Evolutionary conservation across 2,329 filamentous ascomycete species (phyloP).

Genomic region (Trichoderma atrobrunneum): DNA sequence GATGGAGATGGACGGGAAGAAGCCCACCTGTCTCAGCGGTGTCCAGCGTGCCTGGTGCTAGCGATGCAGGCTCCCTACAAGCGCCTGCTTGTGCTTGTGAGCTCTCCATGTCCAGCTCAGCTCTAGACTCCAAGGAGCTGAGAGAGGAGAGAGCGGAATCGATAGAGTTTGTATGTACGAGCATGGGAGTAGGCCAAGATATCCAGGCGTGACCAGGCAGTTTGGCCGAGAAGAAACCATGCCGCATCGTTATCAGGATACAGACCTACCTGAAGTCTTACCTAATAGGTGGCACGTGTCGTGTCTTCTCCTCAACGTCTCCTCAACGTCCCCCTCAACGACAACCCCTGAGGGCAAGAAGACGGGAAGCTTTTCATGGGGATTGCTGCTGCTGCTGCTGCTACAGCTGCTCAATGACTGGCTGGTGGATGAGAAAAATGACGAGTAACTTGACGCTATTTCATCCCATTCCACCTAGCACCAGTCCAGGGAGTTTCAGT

Average conservation of each 20-base stretch:
- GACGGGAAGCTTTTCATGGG: not conserved
- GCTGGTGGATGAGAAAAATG: not conserved
- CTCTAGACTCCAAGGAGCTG: not conserved
- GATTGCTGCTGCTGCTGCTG: not conserved
- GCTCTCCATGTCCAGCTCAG: not conserved
- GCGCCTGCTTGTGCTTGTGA: not conserved
- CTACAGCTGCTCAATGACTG: not conserved
- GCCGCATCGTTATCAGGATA: not conserved
- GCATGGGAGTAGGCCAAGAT: not conserved
- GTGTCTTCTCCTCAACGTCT: not conserved
- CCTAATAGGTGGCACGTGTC: conserved; percentile 10
- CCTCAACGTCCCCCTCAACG: not conserved
- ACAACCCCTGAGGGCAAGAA: not conserved
- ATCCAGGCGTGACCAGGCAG: not conserved
- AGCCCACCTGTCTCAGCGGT: not conserved
- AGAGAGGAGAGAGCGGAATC: not conserved
- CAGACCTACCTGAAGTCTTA: not conserved
- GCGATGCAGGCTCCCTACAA: not conserved
- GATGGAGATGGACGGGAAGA: not conserved
- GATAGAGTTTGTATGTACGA: not conserved
- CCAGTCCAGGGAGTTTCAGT: not conserved
- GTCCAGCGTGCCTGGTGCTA: not conserved
- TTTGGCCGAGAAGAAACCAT: conserved; percentile 9
- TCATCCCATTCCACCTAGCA: not conserved
- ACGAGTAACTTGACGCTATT: not conserved